phyloP scores from a whole-genome alignment of 208 protist species.

The Baffinella frigidus region DNA sequence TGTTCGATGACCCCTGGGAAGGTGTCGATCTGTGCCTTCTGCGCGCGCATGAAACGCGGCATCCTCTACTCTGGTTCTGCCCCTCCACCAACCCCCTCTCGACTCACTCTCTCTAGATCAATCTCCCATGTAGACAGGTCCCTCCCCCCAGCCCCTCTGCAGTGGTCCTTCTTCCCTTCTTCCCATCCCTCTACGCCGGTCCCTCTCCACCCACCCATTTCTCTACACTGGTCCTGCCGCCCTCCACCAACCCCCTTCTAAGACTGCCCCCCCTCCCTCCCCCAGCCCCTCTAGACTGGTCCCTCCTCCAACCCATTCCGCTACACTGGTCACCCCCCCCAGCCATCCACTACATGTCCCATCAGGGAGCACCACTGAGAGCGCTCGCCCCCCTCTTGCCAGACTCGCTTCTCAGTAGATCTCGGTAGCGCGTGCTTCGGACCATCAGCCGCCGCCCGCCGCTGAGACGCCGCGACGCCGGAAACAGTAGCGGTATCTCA shows the following conservation, averaged over 20 bases:
- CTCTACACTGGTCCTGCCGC: not conserved
- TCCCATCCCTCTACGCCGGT: not conserved
- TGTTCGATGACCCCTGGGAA: conserved; percentile 39
- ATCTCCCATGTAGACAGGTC: not conserved
- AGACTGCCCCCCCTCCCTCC: not conserved
- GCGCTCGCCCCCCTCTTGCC: too few species aligned
- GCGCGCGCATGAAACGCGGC: conserved; percentile 82
- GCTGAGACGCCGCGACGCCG: too few species aligned
- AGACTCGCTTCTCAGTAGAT: too few species aligned
- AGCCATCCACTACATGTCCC: too few species aligned
- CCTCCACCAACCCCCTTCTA: not conserved
- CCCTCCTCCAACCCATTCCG: not conserved
- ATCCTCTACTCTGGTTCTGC: conserved; percentile 78
- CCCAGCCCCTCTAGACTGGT: not conserved
- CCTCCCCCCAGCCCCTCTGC: not conserved
- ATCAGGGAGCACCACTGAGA: too few species aligned
- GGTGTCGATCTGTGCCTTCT: conserved; percentile 78
- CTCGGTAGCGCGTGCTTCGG: too few species aligned
- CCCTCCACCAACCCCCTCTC: too few species aligned
- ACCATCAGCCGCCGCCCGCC: too few species aligned
- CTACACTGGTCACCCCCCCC: too few species aligned
- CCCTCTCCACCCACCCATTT: not conserved
- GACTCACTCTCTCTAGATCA: too few species aligned
- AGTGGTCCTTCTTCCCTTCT: not conserved
- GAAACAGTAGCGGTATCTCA: too few species aligned